Percentiles rank a stretch among this genome's conserved stretches.
phyloP scores from a whole-genome alignment of 768 basidiomycete species.

The Cyclocybe aegerita region DNA sequence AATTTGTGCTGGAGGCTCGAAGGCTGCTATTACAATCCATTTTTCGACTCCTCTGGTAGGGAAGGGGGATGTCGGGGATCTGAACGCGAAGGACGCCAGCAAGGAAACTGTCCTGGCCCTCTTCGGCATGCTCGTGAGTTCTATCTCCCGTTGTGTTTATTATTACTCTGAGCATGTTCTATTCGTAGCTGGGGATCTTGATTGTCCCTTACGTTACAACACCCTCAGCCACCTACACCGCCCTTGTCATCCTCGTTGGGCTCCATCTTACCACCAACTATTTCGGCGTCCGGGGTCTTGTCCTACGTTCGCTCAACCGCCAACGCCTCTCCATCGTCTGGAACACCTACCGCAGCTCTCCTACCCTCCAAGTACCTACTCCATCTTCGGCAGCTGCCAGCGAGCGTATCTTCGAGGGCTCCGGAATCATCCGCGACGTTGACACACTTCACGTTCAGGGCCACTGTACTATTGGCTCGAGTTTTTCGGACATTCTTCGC shows the following conservation, averaged over 20 bases:
- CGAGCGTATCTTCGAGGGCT: conserved; percentile 45
- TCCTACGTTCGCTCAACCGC: conserved; percentile 56
- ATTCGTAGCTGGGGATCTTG: conserved; percentile 53
- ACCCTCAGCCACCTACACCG: conserved; percentile 44
- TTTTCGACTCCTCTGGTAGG: conserved; percentile 53
- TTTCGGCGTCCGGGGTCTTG: conserved; percentile 55
- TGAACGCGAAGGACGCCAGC: conserved; percentile 72
- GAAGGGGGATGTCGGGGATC: conserved; percentile 65
- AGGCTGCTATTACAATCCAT: conserved; percentile 66
- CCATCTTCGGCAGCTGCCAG: conserved; percentile 38
- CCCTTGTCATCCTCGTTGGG: conserved; percentile 49
- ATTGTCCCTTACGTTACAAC: conserved; percentile 57
- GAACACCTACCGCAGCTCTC: conserved; percentile 34
- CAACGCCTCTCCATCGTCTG: conserved; percentile 58
- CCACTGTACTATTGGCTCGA: conserved; percentile 49
- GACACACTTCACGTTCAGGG: conserved; percentile 36
- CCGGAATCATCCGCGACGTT: conserved; percentile 37
- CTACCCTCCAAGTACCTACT: conserved; percentile 15
- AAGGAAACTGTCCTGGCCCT: conserved; percentile 71
- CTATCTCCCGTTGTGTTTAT: not conserved
- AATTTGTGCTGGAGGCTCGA: conserved; percentile 68
- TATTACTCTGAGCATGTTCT: not conserved
- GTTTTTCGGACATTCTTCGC: conserved; percentile 34
- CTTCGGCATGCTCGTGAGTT: conserved; percentile 62
- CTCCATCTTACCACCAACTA: conserved; percentile 62